phyloP scores from a whole-genome alignment of 225 moss, liverwort and hornwort genomes.

The Pseudoscleropodium purum region DNA sequence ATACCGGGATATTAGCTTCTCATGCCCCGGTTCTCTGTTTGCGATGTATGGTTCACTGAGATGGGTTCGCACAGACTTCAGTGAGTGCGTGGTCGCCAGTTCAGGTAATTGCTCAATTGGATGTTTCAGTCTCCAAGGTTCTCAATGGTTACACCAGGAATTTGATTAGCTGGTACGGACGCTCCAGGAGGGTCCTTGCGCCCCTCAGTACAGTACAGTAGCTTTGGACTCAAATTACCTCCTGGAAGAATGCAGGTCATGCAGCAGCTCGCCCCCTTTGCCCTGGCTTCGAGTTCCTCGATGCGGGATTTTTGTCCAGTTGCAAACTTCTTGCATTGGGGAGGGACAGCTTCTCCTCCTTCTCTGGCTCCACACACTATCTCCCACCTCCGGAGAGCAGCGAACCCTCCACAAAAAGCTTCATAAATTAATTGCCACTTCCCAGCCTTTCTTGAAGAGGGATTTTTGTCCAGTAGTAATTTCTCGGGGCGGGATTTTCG shows the following conservation, averaged over 20 bases:
- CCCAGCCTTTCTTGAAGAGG: background rate
- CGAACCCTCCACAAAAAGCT: background rate
- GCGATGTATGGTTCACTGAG: no score
- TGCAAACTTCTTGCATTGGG: background rate
- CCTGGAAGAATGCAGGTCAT: background rate
- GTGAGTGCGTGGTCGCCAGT: no score
- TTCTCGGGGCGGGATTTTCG: background rate
- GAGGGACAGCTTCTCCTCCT: background rate
- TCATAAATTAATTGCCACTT: background rate
- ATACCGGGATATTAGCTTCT: no score
- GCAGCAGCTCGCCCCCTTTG: no score
- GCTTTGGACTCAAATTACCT: no score
- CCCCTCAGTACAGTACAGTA: no score
- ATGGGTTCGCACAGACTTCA: no score
- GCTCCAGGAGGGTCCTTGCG: background rate
- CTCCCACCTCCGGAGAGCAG: background rate
- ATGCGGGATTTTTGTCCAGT: background rate
- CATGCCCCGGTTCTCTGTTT: no score
- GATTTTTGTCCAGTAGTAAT: background rate
- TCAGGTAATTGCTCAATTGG: background rate
- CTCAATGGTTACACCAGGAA: background rate
- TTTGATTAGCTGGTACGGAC: background rate
- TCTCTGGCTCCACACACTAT: background rate
- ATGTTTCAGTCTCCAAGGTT: background rate
- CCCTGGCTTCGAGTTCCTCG: background rate